Conservation (phyloP, 2,329 filamentous ascomycete genomes). For the Zasmidium angulare region DNA sequence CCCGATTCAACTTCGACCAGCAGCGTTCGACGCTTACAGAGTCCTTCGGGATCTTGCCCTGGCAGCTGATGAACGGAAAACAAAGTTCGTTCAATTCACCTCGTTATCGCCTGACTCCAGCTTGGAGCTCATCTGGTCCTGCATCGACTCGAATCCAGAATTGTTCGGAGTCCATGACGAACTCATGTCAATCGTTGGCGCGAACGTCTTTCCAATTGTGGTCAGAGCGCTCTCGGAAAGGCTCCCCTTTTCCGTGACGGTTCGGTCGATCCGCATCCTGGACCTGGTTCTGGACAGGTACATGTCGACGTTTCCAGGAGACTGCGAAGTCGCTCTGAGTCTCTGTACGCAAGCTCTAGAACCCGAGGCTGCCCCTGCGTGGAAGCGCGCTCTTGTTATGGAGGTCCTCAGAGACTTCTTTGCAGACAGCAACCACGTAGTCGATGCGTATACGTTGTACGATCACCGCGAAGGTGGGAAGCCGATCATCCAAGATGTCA, state of each 20-base stretch:
- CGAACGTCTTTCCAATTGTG: conserved; percentile 78
- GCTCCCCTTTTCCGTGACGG: conserved; percentile 75
- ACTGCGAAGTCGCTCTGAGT: conserved; percentile 80
- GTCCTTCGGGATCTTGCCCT: conserved; percentile 90
- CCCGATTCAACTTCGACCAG: conserved; percentile 65
- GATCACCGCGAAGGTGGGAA: conserved; percentile 72
- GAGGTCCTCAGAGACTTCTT: conserved; percentile 88
- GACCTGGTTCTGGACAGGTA: conserved; percentile 79
- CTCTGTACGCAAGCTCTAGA: conserved; percentile 84
- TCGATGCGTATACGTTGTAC: conserved; percentile 77
- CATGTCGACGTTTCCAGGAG: conserved; percentile 68
- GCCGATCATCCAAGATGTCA: conserved; percentile 75
- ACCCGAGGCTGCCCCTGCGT: conserved; percentile 71
- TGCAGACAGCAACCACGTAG: conserved; percentile 72
- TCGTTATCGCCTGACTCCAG: conserved; percentile 79
- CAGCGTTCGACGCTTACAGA: conserved; percentile 81
- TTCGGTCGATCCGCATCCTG: conserved; percentile 78
- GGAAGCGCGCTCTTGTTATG: conserved; percentile 89
- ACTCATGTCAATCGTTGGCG: conserved; percentile 74
- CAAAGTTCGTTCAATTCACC: conserved; percentile 78
- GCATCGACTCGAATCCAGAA: conserved; percentile 79
- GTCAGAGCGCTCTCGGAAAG: conserved; percentile 75
- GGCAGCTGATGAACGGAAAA: conserved; percentile 78
- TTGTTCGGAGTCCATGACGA: conserved; percentile 78
- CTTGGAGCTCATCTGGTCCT: conserved; percentile 86